phyloP scores from a whole-genome alignment of 225 moss, liverwort and hornwort species.

The Asterella californica region DNA sequence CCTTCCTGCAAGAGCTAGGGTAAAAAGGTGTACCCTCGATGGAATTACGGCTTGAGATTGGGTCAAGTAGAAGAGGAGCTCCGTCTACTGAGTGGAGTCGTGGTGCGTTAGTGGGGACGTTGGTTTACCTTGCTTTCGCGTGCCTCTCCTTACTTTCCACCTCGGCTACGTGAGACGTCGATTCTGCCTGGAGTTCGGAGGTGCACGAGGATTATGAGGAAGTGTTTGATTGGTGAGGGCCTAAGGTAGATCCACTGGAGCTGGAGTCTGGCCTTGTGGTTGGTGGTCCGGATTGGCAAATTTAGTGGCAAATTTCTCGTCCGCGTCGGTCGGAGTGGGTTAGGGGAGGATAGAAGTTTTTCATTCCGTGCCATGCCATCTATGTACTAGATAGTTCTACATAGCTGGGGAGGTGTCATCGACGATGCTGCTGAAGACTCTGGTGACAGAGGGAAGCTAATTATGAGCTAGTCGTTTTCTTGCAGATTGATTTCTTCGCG shows the following conservation, averaged over 20 bases:
- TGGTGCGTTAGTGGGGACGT: neutral
- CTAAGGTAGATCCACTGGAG: neutral
- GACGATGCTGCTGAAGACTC: neutral
- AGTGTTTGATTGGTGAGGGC: neutral
- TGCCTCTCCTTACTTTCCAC: neutral
- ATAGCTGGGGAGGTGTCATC: neutral
- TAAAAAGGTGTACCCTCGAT: neutral
- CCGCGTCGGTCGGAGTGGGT: neutral
- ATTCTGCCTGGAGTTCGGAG: neutral
- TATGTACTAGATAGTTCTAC: neutral
- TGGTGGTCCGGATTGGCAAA: neutral
- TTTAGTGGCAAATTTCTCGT: neutral
- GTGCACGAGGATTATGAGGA: neutral
- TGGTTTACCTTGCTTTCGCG: neutral
- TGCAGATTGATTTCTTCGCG: neutral
- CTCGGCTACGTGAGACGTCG: neutral
- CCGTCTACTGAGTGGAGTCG: neutral
- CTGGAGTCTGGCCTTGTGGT: neutral
- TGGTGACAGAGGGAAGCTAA: neutral
- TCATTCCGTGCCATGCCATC: neutral
- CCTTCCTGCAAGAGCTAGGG: neutral
- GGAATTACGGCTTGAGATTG: neutral
- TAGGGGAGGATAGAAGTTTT: neutral
- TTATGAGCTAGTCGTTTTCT: neutral
- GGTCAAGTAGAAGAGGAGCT: neutral